Base-by-base conservation (phyloP, 2,329 filamentous ascomycete species). In the Cordyceps militaris region DNA sequence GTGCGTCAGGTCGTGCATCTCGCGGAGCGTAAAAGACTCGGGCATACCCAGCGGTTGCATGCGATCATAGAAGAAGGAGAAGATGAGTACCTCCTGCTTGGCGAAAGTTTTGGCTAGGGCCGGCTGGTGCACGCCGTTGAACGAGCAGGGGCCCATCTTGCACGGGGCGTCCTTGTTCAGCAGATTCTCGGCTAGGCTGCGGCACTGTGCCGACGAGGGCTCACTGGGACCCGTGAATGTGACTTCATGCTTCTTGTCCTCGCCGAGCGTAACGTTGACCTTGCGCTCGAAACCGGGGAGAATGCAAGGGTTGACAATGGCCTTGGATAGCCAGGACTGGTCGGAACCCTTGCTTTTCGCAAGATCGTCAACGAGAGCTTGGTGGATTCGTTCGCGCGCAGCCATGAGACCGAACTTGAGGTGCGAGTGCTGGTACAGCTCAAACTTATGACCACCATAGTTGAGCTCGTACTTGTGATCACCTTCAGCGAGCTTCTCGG, bases 21-120 rank as follows among this genome's bases (percentile, higher is more conserved):
- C 94, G 51, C 86, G 83, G 34, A 99, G 78, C 1, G 92, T 97
- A 74, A 97, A 99, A 6, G 89, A 92, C 64, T 96, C 91, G n/a
- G 95, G 94, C 91, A 99, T 97, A 64, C 95, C 95, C 11, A 99
- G 84, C 4, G 91, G 90, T 71, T 89, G 83, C 24, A 89, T 95
- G 67, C 95, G 92, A 78, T 99, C 94, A 76, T 88, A 97, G 76
- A 99, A 99, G 81, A 96, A 99, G 30, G 90, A 96, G 75, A 99
- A 93, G 65, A 97, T 91, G 76, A 93, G 99, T 40, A 97, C 84
- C 66, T 97, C 92, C 73, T 97, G 93, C 62, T 81, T 82, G 26
- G 89, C 78, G 67, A 99, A 99, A 0, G 94, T 99, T 80, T 96
- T 96, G 65, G 85, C 86, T 49, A 99, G 81, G 23, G 88, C 87